Percentiles rank a stretch among this genome's conserved stretches.
Conservation (phyloP, 495 filamentous ascomycete species). For the Xylaria telfairii region DNA sequence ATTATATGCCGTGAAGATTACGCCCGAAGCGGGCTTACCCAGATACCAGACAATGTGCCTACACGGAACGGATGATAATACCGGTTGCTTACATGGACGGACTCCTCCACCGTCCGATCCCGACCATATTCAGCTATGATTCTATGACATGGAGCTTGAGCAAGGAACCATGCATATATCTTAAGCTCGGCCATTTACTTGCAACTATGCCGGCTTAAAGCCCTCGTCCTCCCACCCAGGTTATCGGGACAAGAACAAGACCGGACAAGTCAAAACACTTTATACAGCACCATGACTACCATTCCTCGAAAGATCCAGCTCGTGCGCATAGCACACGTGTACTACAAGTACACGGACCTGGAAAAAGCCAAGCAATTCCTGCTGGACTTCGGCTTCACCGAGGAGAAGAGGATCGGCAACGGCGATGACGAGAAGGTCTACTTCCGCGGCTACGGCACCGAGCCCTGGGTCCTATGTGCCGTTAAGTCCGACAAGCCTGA, state of each 20-base stretch:
- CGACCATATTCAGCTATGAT: conserved; percentile 25
- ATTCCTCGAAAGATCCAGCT: conserved; percentile 54
- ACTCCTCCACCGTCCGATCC: conserved; percentile 38
- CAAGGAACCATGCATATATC: too few relatives aligned
- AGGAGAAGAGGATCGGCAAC: conserved; percentile 49
- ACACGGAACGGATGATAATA: background rate
- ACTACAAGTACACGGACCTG: conserved; percentile 61
- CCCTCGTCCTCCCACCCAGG: background rate
- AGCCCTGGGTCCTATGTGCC: conserved; percentile 63
- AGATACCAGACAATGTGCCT: background rate
- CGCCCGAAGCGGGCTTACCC: background rate
- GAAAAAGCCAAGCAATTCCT: conserved; percentile 56
- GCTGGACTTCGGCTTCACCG: conserved; percentile 63
- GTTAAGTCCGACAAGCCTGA: conserved; percentile 53
- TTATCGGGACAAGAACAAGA: background rate
- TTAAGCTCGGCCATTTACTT: background rate
- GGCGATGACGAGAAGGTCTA: conserved; percentile 49
- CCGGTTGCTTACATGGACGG: conserved; percentile 14
- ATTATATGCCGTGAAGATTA: background rate
- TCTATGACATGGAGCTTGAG: background rate
- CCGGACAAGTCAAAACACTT: background rate
- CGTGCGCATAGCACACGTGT: conserved; percentile 61
- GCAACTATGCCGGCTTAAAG: background rate
- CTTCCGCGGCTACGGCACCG: conserved; percentile 65
- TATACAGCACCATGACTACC: conserved; percentile 29